Evolutionary conservation across 441 rosid genomes (phyloP), one percentile per base, ranked within the genome.

Genomic region (Geranium incanum): DNA sequence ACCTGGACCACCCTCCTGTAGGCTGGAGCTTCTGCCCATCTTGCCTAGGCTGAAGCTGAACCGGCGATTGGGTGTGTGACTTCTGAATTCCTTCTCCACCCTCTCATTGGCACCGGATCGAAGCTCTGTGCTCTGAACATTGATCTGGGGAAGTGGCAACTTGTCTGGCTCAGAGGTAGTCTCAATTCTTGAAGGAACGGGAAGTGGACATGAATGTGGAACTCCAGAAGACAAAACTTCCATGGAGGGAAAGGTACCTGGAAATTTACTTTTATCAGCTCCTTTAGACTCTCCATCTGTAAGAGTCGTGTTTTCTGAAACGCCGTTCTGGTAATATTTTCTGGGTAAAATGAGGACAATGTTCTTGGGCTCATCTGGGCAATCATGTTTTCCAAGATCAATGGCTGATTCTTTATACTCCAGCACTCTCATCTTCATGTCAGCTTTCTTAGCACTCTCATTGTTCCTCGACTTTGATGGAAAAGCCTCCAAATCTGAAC

Each of bases 1-100:
- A 19, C 80, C 36, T 57, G 87, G 76, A 59, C 86, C 83, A 59
- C 86, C 83, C 72, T 93, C 98, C 74, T 88, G 90, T 52, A 83
- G 82, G 74, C 97, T 93, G 78, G 88, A 88, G 79, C 95, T 93
- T 84, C 89, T 86, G 68, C 85, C 37, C 85, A 90, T 80, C 71
- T 82, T 85, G 75, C 92, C 78, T 43, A 90, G 83, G 84, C 88
- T 87, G 81, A 93, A 90, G 89, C 97, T 88, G 76, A 88, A 88
- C 68, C 95, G 81, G 16, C 77, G 78, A 79, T 78, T 87, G n/a
- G 92, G 92, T 63, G 97, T 88, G 9, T 81, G 75, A 71, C 78
- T 78, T 75, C 91, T 85, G 77, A 74, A 79, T 78, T 77, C 85
- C 38, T 63, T 74, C 8, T 77, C 71, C 18, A 75, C 72, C 69